Conservation (phyloP, 352 stramenopile species). For the Phytophthora sansomeana region DNA sequence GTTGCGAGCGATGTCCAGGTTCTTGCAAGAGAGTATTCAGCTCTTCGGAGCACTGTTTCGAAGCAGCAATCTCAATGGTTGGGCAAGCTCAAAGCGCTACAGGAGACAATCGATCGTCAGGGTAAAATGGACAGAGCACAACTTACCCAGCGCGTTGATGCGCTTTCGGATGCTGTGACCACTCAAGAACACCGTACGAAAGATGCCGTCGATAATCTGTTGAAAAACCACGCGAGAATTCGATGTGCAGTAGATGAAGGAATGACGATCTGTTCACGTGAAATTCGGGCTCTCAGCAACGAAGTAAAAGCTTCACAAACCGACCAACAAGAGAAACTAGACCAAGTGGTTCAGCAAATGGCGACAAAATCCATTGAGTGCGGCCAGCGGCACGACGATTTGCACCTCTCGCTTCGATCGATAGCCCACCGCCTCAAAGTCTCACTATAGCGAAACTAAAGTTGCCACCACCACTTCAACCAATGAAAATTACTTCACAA, state of each 20-base stretch:
- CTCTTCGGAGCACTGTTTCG: slow-evolving; percentile 38
- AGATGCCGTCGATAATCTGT: slow-evolving; percentile 47
- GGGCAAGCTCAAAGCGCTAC: slow-evolving; percentile 49
- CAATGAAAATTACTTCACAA: slow-evolving; percentile 1
- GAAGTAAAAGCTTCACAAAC: slow-evolving; percentile 43
- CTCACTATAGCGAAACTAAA: slow-evolving; percentile 29
- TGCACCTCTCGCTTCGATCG: slow-evolving; percentile 48
- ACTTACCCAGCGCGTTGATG: slow-evolving; percentile 54
- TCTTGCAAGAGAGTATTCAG: slow-evolving; percentile 51
- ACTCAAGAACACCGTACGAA: slow-evolving; percentile 55
- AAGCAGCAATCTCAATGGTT: slow-evolving; percentile 54
- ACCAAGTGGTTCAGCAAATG: slow-evolving; percentile 46
- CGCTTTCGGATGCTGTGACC: slow-evolving; percentile 42
- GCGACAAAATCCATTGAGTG: slow-evolving; percentile 42
- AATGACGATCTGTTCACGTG: slow-evolving; percentile 64
- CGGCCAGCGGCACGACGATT: slow-evolving; percentile 42
- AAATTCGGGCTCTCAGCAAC: slow-evolving; percentile 56
- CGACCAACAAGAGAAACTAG: slow-evolving; percentile 50
- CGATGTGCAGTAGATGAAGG: slow-evolving; percentile 60
- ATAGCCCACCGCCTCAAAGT: slow-evolving; percentile 57
- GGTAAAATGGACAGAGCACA: slow-evolving; percentile 59
- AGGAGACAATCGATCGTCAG: slow-evolving; percentile 57
- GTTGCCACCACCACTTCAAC: neutral
- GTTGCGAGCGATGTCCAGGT: slow-evolving; percentile 58
- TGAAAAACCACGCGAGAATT: slow-evolving; percentile 66